Evolutionary conservation across 1,284 basidiomycete genomes (phyloP).

Genomic region (Polyporus tsugae): DNA sequence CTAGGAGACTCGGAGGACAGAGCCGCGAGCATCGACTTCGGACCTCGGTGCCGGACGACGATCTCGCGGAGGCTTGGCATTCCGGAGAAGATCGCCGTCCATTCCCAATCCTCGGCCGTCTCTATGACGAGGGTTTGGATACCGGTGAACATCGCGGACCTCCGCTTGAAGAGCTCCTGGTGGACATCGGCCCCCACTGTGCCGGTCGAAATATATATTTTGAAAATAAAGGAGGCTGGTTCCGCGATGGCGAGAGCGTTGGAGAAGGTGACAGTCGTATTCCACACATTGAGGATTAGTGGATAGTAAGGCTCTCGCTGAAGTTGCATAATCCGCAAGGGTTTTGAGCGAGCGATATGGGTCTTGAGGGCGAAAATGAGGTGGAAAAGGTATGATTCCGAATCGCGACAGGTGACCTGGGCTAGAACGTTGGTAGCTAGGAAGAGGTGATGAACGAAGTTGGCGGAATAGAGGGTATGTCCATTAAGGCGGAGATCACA

Average conservation of each 20-base stretch:
- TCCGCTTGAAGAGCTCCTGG: background rate
- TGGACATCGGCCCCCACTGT: background rate
- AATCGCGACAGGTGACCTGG: background rate
- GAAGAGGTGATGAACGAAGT: conserved; percentile 18
- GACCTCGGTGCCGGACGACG: conserved; percentile 2
- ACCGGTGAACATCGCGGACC: background rate
- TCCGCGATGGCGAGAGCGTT: background rate
- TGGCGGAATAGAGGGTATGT: conserved; percentile 14
- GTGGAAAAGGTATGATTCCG: background rate
- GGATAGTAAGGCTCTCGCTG: too few species aligned
- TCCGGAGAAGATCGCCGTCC: conserved; percentile 16
- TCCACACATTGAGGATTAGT: background rate
- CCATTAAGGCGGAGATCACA: conserved; percentile 12
- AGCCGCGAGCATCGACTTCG: conserved; percentile 11
- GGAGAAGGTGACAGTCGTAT: background rate
- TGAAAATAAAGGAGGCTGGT: background rate
- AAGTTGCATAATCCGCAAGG: background rate
- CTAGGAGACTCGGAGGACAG: conserved; percentile 5
- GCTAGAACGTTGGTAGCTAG: background rate
- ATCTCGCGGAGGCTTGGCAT: conserved; percentile 19
- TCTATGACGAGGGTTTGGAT: conserved; percentile 4
- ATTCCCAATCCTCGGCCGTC: conserved; percentile 6
- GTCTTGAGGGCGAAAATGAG: background rate
- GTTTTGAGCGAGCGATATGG: background rate
- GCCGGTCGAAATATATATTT: background rate